A percentile compares a stretch with the other conserved stretches of the same genome.
phyloP scores from a whole-genome alignment of 805 yeast species.

The Nakazawaea anatomiae region DNA sequence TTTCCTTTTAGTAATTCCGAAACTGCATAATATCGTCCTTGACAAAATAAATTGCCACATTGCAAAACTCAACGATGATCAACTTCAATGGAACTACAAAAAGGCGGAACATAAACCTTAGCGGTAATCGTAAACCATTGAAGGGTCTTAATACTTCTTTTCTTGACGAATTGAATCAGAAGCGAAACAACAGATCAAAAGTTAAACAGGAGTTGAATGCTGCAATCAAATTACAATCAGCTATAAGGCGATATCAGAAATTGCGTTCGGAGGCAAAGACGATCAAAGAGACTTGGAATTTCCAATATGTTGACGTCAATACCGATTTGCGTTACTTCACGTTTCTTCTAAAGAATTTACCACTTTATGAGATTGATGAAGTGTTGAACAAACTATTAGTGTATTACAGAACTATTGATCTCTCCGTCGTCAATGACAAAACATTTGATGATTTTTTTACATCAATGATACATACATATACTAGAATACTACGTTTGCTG shows the following conservation, averaged over 20 bases:
- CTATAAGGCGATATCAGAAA: conserved; percentile 35
- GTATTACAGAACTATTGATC: not conserved
- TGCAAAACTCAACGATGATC: not conserved
- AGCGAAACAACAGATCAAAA: conserved; percentile 60
- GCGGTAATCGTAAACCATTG: conserved; percentile 33
- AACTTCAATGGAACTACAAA: conserved; percentile 28
- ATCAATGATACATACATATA: conserved; percentile 6
- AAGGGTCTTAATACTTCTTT: conserved; percentile 33
- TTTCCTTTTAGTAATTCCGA: too few species aligned
- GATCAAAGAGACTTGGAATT: conserved; percentile 19
- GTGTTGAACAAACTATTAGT: not conserved
- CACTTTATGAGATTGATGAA: conserved; percentile 9
- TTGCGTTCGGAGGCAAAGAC: conserved; percentile 20
- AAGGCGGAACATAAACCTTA: conserved; percentile 46
- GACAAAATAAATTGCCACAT: too few species aligned
- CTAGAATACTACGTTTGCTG: conserved; percentile 10
- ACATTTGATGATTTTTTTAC: conserved; percentile 9
- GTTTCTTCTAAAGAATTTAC: conserved; percentile 9
- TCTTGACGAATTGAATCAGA: conserved; percentile 59
- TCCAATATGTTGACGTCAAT: conserved; percentile 18
- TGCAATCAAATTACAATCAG: conserved; percentile 43
- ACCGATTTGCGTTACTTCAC: conserved; percentile 21
- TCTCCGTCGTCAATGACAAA: conserved; percentile 2
- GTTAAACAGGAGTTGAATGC: conserved; percentile 44
- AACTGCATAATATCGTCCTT: too few species aligned